These are phyloP conservation scores for Hericium rajendrae DNA, from an alignment of 768 basidiomycete species.

Conservation along the genomic window DNA sequence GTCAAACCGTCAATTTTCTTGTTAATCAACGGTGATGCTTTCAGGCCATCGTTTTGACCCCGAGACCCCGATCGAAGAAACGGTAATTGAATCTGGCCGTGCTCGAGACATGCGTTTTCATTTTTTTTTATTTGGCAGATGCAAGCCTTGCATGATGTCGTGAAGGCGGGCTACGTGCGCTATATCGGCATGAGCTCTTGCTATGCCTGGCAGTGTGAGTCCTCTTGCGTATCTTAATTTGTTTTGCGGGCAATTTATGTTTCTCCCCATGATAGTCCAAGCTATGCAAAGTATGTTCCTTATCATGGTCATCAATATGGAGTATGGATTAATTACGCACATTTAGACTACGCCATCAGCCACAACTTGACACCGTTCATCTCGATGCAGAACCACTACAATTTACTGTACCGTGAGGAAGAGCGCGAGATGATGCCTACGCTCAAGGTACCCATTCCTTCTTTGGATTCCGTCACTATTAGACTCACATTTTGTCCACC, in stretches of 20 bases:
- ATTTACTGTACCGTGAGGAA: constrained; percentile 34
- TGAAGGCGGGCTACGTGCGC: constrained; percentile 30
- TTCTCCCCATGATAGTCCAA: constrained; percentile 8
- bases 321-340: background rate
- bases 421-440: constrained; percentile 28
- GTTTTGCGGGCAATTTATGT: background rate
- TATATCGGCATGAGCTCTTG: constrained; percentile 27
- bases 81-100: constrained; percentile 7
- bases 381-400: constrained; percentile 38
- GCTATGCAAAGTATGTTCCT: constrained; percentile 17
- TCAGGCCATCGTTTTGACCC: constrained; percentile 31
- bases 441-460: constrained; percentile 14
- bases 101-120: too few relatives aligned
- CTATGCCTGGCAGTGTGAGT: constrained; percentile 20
- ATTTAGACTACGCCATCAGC: constrained; percentile 18
- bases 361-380: constrained; percentile 31
- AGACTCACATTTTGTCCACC: background rate
- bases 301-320: background rate
- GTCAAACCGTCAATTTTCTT: background rate
- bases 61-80: constrained; percentile 33
- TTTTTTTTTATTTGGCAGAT: constrained; percentile 15
- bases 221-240: background rate
- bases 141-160: constrained; percentile 35
- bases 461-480: background rate
- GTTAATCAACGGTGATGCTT: background rate